Conservation (phyloP, 129 eudicot genomes). For the Rutidosis leptorrhynchoides region DNA sequence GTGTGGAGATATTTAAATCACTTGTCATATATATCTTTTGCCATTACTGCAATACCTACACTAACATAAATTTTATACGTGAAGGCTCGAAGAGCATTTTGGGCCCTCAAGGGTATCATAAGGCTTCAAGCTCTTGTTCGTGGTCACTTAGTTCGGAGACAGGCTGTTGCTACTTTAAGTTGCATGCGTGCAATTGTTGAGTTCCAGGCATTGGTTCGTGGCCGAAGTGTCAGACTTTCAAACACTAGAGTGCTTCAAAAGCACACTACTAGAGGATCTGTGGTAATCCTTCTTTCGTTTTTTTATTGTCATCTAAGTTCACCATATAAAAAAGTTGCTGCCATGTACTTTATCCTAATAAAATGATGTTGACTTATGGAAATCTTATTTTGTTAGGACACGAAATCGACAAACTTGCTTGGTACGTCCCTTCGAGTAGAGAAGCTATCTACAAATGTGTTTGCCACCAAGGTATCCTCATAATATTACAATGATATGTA, state of each 20-base stretch:
- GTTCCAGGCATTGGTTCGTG: constrained; percentile 83
- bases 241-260: constrained; percentile 37
- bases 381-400: constrained; percentile 33
- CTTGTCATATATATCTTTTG: background rate
- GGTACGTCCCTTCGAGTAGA: constrained; percentile 36
- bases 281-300: constrained; percentile 32
- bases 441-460: constrained; percentile 54
- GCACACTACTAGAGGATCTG: constrained; percentile 8
- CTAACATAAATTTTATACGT: constrained; percentile 17
- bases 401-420: constrained; percentile 35
- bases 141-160: constrained; percentile 89
- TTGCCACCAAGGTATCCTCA: constrained; percentile 60
- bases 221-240: constrained; percentile 61
- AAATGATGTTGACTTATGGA: background rate
- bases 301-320: background rate
- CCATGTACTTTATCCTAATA: constrained; percentile 1
- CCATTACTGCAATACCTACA: background rate
- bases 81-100: constrained; percentile 95
- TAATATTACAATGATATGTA: background rate
- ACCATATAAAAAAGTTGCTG: too few relatives aligned
- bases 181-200: constrained; percentile 79
- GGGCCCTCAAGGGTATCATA: constrained; percentile 95
- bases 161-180: constrained; percentile 78
- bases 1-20: background rate
- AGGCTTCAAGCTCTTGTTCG: constrained; percentile 95